These are phyloP conservation scores for Cladosporium sp. DNA, from an alignment of 2,329 filamentous ascomycete species.

Conservation along the genomic window DNA sequence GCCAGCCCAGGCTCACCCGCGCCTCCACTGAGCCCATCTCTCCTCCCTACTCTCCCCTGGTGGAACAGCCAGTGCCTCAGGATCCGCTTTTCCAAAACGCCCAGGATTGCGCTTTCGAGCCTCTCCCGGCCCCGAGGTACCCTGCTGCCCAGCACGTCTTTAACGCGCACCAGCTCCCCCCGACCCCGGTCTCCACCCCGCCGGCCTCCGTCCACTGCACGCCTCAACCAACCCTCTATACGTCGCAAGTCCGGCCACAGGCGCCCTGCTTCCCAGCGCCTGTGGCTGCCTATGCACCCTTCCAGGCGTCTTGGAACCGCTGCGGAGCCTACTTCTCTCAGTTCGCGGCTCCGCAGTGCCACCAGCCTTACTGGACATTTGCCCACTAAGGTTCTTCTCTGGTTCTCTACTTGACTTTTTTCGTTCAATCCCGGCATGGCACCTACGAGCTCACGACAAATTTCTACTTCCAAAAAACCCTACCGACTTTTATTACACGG, in stretches of 20 bases:
- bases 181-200: slow-evolving; percentile 15
- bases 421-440: slow-evolving; percentile 4
- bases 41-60: slow-evolving; percentile 37
- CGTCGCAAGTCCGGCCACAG: slow-evolving; percentile 15
- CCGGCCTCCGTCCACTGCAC: slow-evolving; percentile 23
- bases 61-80: slow-evolving; percentile 22
- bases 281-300: slow-evolving; percentile 6
- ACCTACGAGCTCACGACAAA: slow-evolving; percentile 8
- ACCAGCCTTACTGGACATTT: slow-evolving; percentile 11
- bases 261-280: slow-evolving; percentile 7
- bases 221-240: slow-evolving; percentile 24
- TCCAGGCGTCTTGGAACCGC: slow-evolving; percentile 8
- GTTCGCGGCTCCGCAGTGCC: slow-evolving; percentile 10
- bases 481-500: slow-evolving; percentile 7
- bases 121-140: slow-evolving; percentile 25
- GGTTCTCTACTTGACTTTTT: neutral
- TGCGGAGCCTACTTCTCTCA: slow-evolving; percentile 12
- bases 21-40: slow-evolving; percentile 37
- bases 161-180: neutral
- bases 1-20: slow-evolving; percentile 67
- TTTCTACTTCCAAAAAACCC: neutral
- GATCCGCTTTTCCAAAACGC: slow-evolving; percentile 6
- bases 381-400: slow-evolving; percentile 1
- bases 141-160: slow-evolving; percentile 6
- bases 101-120: slow-evolving; percentile 18